Evolutionary conservation across 345 rosid species (phyloP), one percentile per base, ranked within the genome.

Genomic region (Rhodamnia argentea): DNA sequence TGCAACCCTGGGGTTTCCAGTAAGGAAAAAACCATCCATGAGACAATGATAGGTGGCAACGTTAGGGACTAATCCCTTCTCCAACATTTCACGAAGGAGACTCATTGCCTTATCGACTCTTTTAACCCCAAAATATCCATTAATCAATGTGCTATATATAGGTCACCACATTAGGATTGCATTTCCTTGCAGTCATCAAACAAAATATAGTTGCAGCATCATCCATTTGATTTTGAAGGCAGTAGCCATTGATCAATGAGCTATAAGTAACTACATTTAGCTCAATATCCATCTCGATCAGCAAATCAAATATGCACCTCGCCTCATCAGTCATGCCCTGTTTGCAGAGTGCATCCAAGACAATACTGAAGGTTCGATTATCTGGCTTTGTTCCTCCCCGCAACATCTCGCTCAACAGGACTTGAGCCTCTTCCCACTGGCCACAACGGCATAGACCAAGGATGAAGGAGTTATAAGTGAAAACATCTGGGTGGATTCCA

Each of bases 1-100:
- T 37, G 40, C 40, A 37, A 26, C 78, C 24, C 47, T 52, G 52
- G 84, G 53, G 54, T 15, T 13, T 4, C 88, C 83, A 26, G 24
- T 37, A 57, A 64, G 59, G 47, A 26, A 83, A 37, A 86, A 64
- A 23, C 85, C 88, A 4, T 24, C 7, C 64, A 83, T 83, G 4
- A 83, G 83, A 83, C 82, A 44, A 40, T 0, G 27, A 56, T 87
- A 87, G 47, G 87, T 87, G 64, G 70, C 87, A 40, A 56, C 75
- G 16, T 75, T 6, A 50, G 87, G 89, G 76, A 64, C 32, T 83
- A 88, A 50, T 24, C 83, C 87, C 52, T 84, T 88, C 54, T 51
- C 53, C 42, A 24, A 6, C 87, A 83, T 86, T 86, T 83, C 70
- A 13, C 20, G 62, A n/a, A 52, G 42, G 56, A 86, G 59, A 24